These are phyloP conservation scores for Wickerhamomyces subpelliculosus DNA, from an alignment of 805 yeast genomes.

Conservation along the genomic window DNA sequence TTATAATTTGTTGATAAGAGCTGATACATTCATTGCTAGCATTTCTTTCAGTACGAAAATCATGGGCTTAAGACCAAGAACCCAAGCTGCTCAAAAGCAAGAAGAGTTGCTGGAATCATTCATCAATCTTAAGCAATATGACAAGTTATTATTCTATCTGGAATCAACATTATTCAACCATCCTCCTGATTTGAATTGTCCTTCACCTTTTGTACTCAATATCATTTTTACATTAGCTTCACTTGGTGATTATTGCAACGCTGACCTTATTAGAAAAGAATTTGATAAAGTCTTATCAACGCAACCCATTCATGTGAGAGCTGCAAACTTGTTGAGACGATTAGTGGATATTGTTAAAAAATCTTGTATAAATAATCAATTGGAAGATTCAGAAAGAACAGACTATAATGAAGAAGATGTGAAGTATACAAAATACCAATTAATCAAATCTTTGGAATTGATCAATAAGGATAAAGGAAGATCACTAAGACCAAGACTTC, in stretches of 20 bases:
- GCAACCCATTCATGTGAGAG: constrained; percentile 25
- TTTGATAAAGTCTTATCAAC: constrained; percentile 19
- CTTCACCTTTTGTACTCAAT: constrained; percentile 27
- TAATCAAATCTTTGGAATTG: constrained; percentile 9
- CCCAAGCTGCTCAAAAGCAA: constrained; percentile 1
- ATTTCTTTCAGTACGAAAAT: too few species aligned
- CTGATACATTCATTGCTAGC: too few species aligned
- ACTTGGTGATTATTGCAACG: constrained; percentile 20
- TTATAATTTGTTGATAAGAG: too few species aligned
- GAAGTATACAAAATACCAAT: constrained; percentile 6
- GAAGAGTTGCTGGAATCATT: constrained; percentile 15
- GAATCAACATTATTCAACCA: constrained; percentile 22
- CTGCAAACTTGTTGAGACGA: constrained; percentile 22
- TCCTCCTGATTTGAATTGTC: constrained; percentile 21
- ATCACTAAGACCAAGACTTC: constrained; percentile 7
- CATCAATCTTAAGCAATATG: constrained; percentile 26
- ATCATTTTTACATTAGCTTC: constrained; percentile 32
- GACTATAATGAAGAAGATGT: constrained; percentile 9
- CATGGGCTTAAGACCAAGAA: neutral
- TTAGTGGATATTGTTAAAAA: constrained; percentile 11
- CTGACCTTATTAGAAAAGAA: constrained; percentile 19
- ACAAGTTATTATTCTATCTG: constrained; percentile 27
- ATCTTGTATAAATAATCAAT: too few species aligned
- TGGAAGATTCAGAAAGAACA: constrained; percentile 1
- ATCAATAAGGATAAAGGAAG: constrained; percentile 1